Evolutionary conservation across 2,329 filamentous ascomycete genomes (phyloP), one percentile per base, ranked within the genome.

Genomic region (Fusarium dlaminii): DNA sequence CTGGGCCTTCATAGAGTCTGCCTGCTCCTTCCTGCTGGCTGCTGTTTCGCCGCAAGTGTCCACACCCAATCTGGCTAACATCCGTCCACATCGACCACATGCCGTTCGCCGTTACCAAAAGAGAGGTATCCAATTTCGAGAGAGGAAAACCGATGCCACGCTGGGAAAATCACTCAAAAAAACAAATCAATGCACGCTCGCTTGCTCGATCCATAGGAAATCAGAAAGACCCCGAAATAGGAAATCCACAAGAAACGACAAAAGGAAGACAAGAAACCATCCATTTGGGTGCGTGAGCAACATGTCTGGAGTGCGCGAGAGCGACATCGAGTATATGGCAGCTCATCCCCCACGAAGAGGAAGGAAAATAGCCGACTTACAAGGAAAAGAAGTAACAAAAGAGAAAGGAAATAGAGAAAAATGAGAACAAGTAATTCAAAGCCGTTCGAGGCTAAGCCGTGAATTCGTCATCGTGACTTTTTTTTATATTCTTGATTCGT

Each of bases 261-360:
- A 73, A 70, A 66, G 70, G 57, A 76, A 80, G 74, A 77, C 79
- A 81, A 80, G 75, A 81, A 80, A 82, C 79, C 76, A 74, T 79
- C 76, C 79, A 75, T 81, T 77, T 81, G 79, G 78, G 80, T 86
- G 86, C 85, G 85, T 87, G 86, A 86, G 85, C 85, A 85, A 84
- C 83, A 82, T 81, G 76, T 84, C 83, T 85, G 81, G 79, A 80
- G 76, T 81, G 79, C 79, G 77, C 77, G 76, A 79, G 76, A 79
- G 80, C 77, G 73, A 79, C 78, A 66, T 79, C 76, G 65, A 78
- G 71, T 80, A 75, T 80, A 79, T 79, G 73, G 71, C 75, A 71
- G 74, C 74, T 75, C 73, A 70, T 76, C 73, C 74, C 75, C 74
- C 68, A 61, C 51, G 48, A 66, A 60, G 65, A 70, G 70, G 66